Conservation (phyloP, 352 stramenopile genomes). For the Albugo candida region DNA sequence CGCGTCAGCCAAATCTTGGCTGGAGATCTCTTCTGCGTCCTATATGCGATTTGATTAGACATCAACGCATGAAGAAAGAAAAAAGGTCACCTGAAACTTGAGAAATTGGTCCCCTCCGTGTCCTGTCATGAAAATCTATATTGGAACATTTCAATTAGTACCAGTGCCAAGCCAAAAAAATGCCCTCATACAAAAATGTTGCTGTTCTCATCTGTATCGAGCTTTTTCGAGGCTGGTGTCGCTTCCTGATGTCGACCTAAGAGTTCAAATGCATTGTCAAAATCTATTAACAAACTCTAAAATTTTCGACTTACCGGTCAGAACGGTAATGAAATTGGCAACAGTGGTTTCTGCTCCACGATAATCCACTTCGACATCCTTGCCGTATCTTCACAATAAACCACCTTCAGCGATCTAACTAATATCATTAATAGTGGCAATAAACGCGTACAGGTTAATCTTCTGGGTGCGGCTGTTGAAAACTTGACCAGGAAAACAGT, state of each 20-base stretch:
- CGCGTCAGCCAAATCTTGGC: slow-evolving; percentile 82
- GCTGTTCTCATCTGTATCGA: slow-evolving; percentile 78
- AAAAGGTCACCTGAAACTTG: slow-evolving; percentile 85
- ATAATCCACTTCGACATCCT: slow-evolving; percentile 89
- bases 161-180: background rate
- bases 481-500: slow-evolving; percentile 79
- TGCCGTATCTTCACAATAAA: slow-evolving; percentile 37
- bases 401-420: background rate
- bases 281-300: background rate
- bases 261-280: background rate
- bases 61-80: background rate
- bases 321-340: slow-evolving; percentile 90
- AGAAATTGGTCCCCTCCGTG: slow-evolving; percentile 95
- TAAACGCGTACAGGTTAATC: slow-evolving; percentile 48
- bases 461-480: slow-evolving; percentile 81
- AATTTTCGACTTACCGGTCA: slow-evolving; percentile 34
- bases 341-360: slow-evolving; percentile 91
- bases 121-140: slow-evolving; percentile 80
- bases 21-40: slow-evolving; percentile 93
- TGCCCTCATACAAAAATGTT: slow-evolving; percentile 43
- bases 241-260: slow-evolving; percentile 68
- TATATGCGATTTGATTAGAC: slow-evolving; percentile 4
- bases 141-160: background rate
- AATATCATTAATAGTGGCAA: background rate
- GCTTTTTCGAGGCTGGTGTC: slow-evolving; percentile 76